Conservation (phyloP, 768 basidiomycete species). For the Neoboletus subvelutipes region DNA sequence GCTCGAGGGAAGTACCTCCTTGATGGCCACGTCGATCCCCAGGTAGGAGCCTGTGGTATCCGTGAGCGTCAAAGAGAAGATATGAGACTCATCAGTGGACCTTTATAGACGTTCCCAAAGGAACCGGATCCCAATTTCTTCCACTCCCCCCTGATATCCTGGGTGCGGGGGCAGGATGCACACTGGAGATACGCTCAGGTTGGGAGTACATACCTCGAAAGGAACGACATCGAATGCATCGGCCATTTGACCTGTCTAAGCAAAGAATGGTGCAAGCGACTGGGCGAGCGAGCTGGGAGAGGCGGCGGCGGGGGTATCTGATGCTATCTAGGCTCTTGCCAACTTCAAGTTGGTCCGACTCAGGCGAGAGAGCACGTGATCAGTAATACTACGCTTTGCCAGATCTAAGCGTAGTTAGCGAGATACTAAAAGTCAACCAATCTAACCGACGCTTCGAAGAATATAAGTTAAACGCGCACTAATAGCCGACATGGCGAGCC, state of each 20-base stretch:
- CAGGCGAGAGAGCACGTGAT: slow-evolving; percentile 26
- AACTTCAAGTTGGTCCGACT: slow-evolving; percentile 17
- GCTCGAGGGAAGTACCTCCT: slow-evolving; percentile 88
- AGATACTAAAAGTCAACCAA: no score
- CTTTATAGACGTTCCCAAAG: slow-evolving; percentile 91
- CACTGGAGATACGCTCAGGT: not conserved
- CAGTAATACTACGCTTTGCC: not conserved
- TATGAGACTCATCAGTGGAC: slow-evolving; percentile 17
- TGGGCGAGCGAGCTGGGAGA: slow-evolving; percentile 2
- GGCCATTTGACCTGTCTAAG: slow-evolving; percentile 34
- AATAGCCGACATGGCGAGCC: slow-evolving; percentile 1
- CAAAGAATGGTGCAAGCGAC: not conserved
- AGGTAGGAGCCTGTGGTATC: slow-evolving; percentile 72
- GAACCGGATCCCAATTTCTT: slow-evolving; percentile 90
- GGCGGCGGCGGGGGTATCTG: not conserved
- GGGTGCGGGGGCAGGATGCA: slow-evolving; percentile 10
- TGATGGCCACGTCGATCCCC: slow-evolving; percentile 94
- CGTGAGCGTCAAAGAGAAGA: slow-evolving; percentile 2
- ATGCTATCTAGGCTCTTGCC: not conserved
- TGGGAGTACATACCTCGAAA: slow-evolving; percentile 57
- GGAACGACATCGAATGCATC: slow-evolving; percentile 89
- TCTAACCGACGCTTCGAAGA: slow-evolving; percentile 9
- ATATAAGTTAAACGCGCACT: not conserved
- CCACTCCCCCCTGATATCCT: slow-evolving; percentile 90
- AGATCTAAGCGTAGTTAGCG: no score